Conservation (phyloP, 2,329 filamentous ascomycete genomes). For the Aureobasidium sp. region DNA sequence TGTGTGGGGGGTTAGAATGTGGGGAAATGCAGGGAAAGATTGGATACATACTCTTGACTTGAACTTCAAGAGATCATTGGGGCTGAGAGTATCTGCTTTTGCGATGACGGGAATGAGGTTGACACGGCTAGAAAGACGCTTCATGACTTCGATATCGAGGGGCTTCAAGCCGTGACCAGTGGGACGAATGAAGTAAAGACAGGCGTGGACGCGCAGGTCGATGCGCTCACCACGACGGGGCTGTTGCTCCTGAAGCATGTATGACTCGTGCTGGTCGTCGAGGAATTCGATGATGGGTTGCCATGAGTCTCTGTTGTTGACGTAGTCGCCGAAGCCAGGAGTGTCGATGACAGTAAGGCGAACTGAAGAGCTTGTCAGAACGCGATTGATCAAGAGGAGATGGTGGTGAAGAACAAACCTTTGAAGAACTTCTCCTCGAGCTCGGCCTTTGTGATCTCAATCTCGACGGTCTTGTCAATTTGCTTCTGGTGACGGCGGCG, state of each 20-base stretch:
- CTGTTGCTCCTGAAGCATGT: constrained; percentile 99
- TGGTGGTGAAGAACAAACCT: constrained; percentile 49
- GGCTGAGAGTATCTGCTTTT: constrained; percentile 96
- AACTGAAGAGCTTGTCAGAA: constrained; percentile 51
- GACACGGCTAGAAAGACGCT: constrained; percentile 93
- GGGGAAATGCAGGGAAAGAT: constrained; percentile 12
- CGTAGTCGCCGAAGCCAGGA: constrained; percentile 97
- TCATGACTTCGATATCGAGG: constrained; percentile 99
- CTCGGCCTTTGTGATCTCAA: constrained; percentile 99
- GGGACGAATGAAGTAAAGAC: constrained; percentile 97
- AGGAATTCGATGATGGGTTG: constrained; percentile 99
- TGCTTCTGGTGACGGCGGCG: constrained; percentile 99
- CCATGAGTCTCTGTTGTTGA: constrained; percentile 99
- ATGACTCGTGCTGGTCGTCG: constrained; percentile 99
- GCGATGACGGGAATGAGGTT: constrained; percentile 98
- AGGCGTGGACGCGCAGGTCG: constrained; percentile 95
- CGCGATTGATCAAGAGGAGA: neutral
- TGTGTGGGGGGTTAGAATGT: constrained; percentile 46
- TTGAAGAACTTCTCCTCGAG: constrained; percentile 99
- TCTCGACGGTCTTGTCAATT: constrained; percentile 99
- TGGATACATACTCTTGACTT: constrained; percentile 72
- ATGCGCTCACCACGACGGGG: constrained; percentile 98
- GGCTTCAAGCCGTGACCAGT: constrained; percentile 98
- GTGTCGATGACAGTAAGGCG: constrained; percentile 98
- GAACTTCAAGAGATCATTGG: constrained; percentile 82